These are phyloP conservation scores for Lachancea waltii DNA, from an alignment of 805 yeast species.

Conservation along the genomic window DNA sequence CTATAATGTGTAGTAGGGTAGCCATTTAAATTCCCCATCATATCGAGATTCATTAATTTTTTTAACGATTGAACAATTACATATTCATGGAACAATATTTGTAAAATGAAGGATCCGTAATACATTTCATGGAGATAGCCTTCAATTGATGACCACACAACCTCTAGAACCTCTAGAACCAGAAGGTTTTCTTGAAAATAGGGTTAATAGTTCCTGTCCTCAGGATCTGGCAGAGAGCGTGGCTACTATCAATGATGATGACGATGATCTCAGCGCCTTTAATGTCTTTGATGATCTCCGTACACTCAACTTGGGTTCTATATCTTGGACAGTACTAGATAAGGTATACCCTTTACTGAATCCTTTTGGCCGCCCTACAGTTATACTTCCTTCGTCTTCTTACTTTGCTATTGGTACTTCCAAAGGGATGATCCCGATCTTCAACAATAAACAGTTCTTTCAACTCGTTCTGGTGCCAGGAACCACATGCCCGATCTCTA, in stretches of 20 bases:
- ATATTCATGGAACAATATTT: too few relatives aligned
- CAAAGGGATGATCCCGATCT: conserved; percentile 57
- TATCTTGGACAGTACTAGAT: conserved; percentile 18
- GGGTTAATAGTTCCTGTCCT: too few relatives aligned
- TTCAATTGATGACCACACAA: too few relatives aligned
- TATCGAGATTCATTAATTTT: too few relatives aligned
- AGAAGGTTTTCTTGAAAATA: too few relatives aligned
- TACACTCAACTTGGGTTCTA: not conserved
- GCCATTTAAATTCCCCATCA: not conserved
- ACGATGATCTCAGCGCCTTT: not conserved
- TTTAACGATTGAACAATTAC: too few relatives aligned
- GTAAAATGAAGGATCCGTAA: too few relatives aligned
- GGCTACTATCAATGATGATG: too few relatives aligned
- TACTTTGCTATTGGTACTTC: conserved; percentile 62
- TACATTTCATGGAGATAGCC: too few relatives aligned
- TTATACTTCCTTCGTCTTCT: conserved; percentile 39
- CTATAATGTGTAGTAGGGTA: not conserved
- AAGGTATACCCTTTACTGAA: conserved; percentile 23
- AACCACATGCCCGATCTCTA: conserved; percentile 31
- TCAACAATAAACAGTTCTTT: conserved; percentile 61
- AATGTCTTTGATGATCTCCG: conserved; percentile 4
- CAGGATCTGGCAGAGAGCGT: too few relatives aligned
- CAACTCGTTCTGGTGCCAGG: conserved; percentile 33
- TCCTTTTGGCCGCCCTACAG: conserved; percentile 47
- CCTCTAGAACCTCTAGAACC: too few relatives aligned